Percentiles rank a stretch among this genome's conserved stretches.
Evolutionary conservation across 23 red algal genomes (phyloP).

Genomic region (Agarophyton chilense): DNA sequence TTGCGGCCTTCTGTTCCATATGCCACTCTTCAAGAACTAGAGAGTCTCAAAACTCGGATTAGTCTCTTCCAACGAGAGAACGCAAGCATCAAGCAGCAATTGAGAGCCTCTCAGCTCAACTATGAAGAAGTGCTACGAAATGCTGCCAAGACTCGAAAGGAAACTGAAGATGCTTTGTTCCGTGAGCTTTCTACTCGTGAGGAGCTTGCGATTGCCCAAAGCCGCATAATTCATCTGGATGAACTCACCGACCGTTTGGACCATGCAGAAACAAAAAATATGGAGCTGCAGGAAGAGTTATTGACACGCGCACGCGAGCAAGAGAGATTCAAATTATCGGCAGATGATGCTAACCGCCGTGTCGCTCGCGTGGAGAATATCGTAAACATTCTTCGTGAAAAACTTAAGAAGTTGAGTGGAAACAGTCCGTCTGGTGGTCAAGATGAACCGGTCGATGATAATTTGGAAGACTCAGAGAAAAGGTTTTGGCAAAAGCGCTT

Average conservation of each 20-base stretch:
- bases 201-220: conserved; percentile 25
- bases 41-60: not conserved
- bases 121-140: conserved; percentile 26
- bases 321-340: conserved; percentile 38
- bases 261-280: not conserved
- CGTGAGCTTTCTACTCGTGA: conserved; percentile 18
- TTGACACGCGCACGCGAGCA: not conserved
- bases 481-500: conserved; percentile 44
- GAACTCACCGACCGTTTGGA: conserved; percentile 44
- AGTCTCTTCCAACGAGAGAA: conserved; percentile 45
- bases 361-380: conserved; percentile 43
- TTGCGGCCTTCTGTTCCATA: conserved; percentile 4
- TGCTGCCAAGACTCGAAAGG: not conserved
- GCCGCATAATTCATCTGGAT: conserved; percentile 17
- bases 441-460: not conserved
- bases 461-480: conserved; percentile 1
- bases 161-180: conserved; percentile 12
- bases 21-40: conserved; percentile 26
- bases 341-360: conserved; percentile 39
- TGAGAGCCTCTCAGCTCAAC: not conserved
- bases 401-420: conserved; percentile 9
- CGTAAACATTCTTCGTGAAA: not conserved
- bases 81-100: conserved; percentile 13
- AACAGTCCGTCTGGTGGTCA: not conserved
- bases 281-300: conserved; percentile 23